Percentiles rank a stretch among this genome's conserved stretches.
Conservation (phyloP, 2,329 filamentous ascomycete species). For the Exophiala bonariae region DNA sequence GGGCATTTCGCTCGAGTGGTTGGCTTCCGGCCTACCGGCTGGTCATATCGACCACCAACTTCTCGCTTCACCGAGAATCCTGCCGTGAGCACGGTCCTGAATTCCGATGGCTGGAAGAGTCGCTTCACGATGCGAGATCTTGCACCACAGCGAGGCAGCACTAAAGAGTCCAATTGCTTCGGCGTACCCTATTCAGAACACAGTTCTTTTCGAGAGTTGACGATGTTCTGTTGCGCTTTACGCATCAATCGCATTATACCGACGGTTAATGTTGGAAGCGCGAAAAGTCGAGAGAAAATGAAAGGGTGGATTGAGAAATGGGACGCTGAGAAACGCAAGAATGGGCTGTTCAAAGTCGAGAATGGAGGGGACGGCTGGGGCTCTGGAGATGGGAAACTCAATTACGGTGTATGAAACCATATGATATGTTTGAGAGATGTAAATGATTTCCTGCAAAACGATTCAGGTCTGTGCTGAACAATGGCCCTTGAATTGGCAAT, state of each 20-base stretch:
- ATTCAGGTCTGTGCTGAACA: no score
- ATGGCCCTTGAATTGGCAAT: no score
- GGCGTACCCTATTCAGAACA: slow-evolving; percentile 96
- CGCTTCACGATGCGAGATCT: slow-evolving; percentile 72
- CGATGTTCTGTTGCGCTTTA: slow-evolving; percentile 86
- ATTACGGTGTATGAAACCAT: slow-evolving; percentile 20
- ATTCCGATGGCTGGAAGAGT: slow-evolving; percentile 71
- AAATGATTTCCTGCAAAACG: no score
- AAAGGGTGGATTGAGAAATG: slow-evolving; percentile 66
- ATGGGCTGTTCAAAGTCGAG: slow-evolving; percentile 55
- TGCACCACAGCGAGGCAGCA: slow-evolving; percentile 78
- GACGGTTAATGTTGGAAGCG: slow-evolving; percentile 81
- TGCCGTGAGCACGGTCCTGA: slow-evolving; percentile 63
- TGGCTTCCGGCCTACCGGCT: slow-evolving; percentile 88
- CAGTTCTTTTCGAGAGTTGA: slow-evolving; percentile 89
- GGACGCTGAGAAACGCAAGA: slow-evolving; percentile 62
- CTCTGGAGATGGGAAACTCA: slow-evolving; percentile 23
- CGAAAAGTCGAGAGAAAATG: slow-evolving; percentile 65
- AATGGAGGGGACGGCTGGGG: slow-evolving; percentile 33
- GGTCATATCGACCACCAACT: slow-evolving; percentile 80
- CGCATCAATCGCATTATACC: slow-evolving; percentile 87
- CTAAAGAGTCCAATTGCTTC: slow-evolving; percentile 79
- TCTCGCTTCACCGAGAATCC: slow-evolving; percentile 64
- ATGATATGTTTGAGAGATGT: no score
- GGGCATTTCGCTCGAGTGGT: slow-evolving; percentile 83